A percentile compares a stretch with the other conserved stretches of the same genome.
These are phyloP conservation scores for Chalaropsis ovoidea DNA, from an alignment of 2,329 filamentous ascomycete species.

Conservation along the genomic window DNA sequence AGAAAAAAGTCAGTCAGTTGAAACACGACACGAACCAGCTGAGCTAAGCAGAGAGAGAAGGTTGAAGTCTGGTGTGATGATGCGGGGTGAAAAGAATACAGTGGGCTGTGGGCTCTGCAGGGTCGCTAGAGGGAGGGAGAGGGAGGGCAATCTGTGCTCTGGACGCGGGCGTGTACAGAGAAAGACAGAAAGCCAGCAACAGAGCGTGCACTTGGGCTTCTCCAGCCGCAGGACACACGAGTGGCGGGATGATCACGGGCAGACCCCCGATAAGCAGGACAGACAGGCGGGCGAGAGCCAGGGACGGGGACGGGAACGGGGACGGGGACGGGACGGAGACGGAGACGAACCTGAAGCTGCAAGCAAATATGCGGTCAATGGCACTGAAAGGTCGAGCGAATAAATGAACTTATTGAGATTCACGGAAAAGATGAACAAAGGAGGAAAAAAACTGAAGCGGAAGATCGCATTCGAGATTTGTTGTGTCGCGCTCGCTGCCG, in stretches of 20 bases:
- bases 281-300: not conserved
- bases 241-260: not conserved
- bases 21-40: not conserved
- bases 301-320: not conserved
- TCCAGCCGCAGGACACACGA: not conserved
- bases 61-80: conserved; percentile 17
- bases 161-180: not conserved
- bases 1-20: not conserved
- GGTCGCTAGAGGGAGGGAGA: not conserved
- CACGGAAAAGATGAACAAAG: not conserved
- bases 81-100: conserved; percentile 18
- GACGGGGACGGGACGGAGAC: not conserved
- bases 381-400: not conserved
- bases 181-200: not conserved
- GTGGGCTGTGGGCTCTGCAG: not conserved
- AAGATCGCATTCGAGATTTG: not conserved
- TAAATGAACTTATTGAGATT: not conserved
- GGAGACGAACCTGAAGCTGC: conserved; percentile 1
- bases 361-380: not conserved
- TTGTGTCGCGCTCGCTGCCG: not conserved
- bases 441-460: not conserved
- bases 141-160: not conserved
- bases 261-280: not conserved
- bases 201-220: not conserved
- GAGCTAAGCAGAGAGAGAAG: not conserved